Evolutionary conservation across 2,329 filamentous ascomycete species (phyloP).

Genomic region (Gaeumannomyces tritici): DNA sequence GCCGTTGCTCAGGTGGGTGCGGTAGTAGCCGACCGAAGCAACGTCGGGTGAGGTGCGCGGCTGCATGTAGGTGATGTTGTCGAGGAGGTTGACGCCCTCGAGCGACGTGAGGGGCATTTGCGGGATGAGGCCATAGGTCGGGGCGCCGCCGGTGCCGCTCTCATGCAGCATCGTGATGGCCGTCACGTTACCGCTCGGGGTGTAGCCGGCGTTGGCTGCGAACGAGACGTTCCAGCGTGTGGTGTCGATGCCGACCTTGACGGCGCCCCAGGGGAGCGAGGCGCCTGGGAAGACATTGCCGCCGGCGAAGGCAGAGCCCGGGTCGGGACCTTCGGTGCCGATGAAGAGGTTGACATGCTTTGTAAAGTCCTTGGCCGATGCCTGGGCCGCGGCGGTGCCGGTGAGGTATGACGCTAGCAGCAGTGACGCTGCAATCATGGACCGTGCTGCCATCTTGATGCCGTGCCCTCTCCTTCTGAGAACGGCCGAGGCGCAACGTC

Average conservation of each 20-base stretch:
- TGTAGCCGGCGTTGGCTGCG: slow-evolving; percentile 25
- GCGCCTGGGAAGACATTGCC: slow-evolving; percentile 35
- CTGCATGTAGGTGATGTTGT: slow-evolving; percentile 38
- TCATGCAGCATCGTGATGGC: slow-evolving; percentile 58
- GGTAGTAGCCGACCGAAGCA: slow-evolving; percentile 52
- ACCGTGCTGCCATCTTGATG: background rate
- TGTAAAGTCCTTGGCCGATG: background rate
- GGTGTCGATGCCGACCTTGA: slow-evolving; percentile 33
- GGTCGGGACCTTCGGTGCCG: slow-evolving; percentile 15
- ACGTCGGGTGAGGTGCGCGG: slow-evolving; percentile 25
- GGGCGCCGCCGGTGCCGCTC: slow-evolving; percentile 57
- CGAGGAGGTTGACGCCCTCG: slow-evolving; percentile 36
- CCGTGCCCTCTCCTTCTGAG: background rate
- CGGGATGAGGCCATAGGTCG: slow-evolving; percentile 58
- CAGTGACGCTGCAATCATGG: background rate
- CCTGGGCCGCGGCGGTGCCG: background rate
- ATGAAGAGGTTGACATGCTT: background rate
- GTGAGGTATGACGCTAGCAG: background rate
- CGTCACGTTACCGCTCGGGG: slow-evolving; percentile 38
- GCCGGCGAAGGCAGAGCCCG: slow-evolving; percentile 31
- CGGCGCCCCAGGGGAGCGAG: slow-evolving; percentile 31
- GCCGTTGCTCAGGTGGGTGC: slow-evolving; percentile 42
- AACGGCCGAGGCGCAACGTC: background rate
- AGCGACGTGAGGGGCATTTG: slow-evolving; percentile 42
- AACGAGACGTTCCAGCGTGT: slow-evolving; percentile 15